phyloP scores from a whole-genome alignment of 768 basidiomycete species.

The Trametes villosa region DNA sequence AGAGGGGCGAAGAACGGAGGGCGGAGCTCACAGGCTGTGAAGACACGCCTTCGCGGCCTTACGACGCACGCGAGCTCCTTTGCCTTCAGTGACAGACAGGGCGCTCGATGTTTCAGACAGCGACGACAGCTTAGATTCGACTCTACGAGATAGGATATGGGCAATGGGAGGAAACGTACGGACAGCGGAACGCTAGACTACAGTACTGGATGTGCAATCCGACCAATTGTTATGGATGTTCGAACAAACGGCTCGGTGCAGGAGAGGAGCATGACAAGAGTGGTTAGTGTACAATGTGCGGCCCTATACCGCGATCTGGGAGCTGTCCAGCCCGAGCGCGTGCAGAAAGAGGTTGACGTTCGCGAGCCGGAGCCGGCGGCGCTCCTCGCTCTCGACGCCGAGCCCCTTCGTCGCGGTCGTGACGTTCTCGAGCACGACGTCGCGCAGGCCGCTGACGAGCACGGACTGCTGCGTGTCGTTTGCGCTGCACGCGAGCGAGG shows the following conservation, averaged over 20 bases:
- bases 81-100: constrained; percentile 26
- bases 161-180: background rate
- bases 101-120: no score
- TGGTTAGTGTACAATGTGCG: constrained; percentile 2
- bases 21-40: constrained; percentile 31
- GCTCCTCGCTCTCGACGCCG: constrained; percentile 71
- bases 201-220: constrained; percentile 15
- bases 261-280: background rate
- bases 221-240: constrained; percentile 6
- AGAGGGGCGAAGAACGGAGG: constrained; percentile 38
- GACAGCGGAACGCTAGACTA: constrained; percentile 18
- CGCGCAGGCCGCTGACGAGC: constrained; percentile 83
- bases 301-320: constrained; percentile 61
- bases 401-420: constrained; percentile 77
- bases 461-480: constrained; percentile 86
- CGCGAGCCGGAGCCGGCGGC: constrained; percentile 74
- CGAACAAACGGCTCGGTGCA: background rate
- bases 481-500: constrained; percentile 85
- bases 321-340: constrained; percentile 73
- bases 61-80: constrained; percentile 29
- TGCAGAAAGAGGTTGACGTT: constrained; percentile 94
- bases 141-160: constrained; percentile 1
- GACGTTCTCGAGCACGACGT: constrained; percentile 93
- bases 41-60: background rate
- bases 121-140: constrained; percentile 17